Evolutionary conservation across 1,284 basidiomycete genomes (phyloP).

Genomic region (Retiboletus flavoniger): DNA sequence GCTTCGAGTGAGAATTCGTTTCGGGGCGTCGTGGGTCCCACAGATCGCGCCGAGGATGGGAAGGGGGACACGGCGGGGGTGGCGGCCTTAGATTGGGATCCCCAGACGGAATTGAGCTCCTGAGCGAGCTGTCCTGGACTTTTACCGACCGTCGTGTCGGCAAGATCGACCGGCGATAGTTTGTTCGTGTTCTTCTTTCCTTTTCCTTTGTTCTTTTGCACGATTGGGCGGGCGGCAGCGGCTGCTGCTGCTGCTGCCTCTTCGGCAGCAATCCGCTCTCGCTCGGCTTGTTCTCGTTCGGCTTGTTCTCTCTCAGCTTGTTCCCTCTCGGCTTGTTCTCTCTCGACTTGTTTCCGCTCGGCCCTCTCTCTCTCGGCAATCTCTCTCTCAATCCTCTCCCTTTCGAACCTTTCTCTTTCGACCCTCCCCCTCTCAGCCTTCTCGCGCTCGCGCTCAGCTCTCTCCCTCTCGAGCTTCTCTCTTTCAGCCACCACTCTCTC

Average conservation of each 20-base stretch:
- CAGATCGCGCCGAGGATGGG: slow-evolving; percentile 20
- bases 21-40: slow-evolving; percentile 24
- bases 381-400: slow-evolving; percentile 1
- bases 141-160: slow-evolving; percentile 31
- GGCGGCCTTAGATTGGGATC: slow-evolving; percentile 30
- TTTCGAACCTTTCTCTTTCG: neutral
- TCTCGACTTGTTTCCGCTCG: neutral
- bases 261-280: slow-evolving; percentile 14
- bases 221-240: neutral
- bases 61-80: slow-evolving; percentile 31
- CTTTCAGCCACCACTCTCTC: slow-evolving; percentile 20
- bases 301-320: slow-evolving; percentile 1
- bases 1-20: slow-evolving; percentile 16
- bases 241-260: neutral
- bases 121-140: slow-evolving; percentile 27
- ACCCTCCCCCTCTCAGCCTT: slow-evolving; percentile 5
- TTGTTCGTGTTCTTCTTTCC: slow-evolving; percentile 29
- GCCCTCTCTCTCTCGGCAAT: slow-evolving; percentile 5
- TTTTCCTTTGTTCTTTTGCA: slow-evolving; percentile 15
- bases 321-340: slow-evolving; percentile 4
- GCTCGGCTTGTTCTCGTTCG: slow-evolving; percentile 15
- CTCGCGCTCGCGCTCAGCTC: slow-evolving; percentile 17
- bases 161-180: slow-evolving; percentile 27
- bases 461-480: slow-evolving; percentile 20
- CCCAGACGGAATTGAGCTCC: slow-evolving; percentile 29